Evolutionary conservation across 768 basidiomycete genomes (phyloP).

Genomic region (Serendipita sp.): DNA sequence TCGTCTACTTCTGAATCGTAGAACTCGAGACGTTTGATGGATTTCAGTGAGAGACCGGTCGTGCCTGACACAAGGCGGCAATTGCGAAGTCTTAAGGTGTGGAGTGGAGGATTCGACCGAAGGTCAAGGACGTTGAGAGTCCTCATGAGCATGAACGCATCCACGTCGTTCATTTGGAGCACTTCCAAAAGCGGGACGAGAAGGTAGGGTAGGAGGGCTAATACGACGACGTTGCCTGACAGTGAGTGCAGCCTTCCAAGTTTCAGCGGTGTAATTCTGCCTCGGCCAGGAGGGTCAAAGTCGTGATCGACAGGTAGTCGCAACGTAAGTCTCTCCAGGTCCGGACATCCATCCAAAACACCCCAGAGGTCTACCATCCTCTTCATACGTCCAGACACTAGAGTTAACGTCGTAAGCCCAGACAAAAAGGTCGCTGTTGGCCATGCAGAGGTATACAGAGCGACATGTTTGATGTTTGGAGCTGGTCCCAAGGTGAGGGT

Average conservation of each 20-base stretch:
- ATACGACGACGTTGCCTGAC: background rate
- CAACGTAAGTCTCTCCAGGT: background rate
- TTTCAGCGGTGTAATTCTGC: background rate
- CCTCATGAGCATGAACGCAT: constrained; percentile 1
- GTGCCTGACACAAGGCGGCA: constrained; percentile 3
- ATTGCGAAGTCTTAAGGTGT: background rate
- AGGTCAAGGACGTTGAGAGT: constrained; percentile 4
- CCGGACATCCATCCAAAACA: background rate
- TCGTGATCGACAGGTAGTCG: constrained; percentile 1
- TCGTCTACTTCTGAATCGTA: constrained; percentile 5
- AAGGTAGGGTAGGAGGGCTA: background rate
- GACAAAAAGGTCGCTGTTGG: background rate
- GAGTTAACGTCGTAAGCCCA: background rate
- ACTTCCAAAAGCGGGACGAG: background rate
- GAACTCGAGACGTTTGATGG: constrained; percentile 3
- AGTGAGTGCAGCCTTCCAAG: background rate
- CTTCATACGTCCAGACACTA: background rate
- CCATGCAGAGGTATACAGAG: constrained; percentile 2
- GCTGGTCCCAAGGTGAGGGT: background rate
- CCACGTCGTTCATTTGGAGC: constrained; percentile 2
- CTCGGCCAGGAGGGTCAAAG: background rate
- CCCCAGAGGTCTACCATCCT: background rate
- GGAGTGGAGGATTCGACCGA: background rate
- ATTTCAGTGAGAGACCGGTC: constrained; percentile 1
- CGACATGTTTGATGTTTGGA: constrained; percentile 3